Conservation (phyloP, 2,329 filamentous ascomycete genomes). For the Blumeria graminis region DNA sequence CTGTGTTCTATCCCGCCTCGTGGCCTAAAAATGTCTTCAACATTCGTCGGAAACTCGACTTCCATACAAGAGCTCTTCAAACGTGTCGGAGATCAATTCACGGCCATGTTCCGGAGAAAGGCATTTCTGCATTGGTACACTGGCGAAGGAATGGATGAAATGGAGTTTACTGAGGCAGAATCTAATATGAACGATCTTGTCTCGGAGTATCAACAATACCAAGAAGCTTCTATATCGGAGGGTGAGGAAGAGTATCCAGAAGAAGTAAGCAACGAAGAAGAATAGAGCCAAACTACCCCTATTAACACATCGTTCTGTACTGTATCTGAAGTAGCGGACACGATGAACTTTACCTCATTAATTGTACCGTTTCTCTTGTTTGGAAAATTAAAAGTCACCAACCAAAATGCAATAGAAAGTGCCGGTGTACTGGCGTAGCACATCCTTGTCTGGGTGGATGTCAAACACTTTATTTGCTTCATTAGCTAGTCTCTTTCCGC, state of each 20-base stretch:
- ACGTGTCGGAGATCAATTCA: constrained; percentile 98
- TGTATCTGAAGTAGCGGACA: too few relatives aligned
- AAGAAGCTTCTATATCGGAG: constrained; percentile 93
- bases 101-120: constrained; percentile 99
- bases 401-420: too few relatives aligned
- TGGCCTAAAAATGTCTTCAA: constrained; percentile 96
- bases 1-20: constrained; percentile 97
- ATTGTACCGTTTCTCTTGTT: too few relatives aligned
- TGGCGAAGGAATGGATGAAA: constrained; percentile 99
- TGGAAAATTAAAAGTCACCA: too few relatives aligned
- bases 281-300: constrained; percentile 13
- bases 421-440: too few relatives aligned
- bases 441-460: too few relatives aligned
- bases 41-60: constrained; percentile 97
- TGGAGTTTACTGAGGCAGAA: constrained; percentile 99
- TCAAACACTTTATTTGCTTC: too few relatives aligned
- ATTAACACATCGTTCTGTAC: background rate
- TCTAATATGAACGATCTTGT: constrained; percentile 99
- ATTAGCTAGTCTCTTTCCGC: too few relatives aligned
- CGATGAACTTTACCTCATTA: too few relatives aligned
- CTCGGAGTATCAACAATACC: constrained; percentile 99
- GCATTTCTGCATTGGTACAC: constrained; percentile 99
- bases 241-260: constrained; percentile 82
- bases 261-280: constrained; percentile 55
- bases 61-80: constrained; percentile 99